These are phyloP conservation scores for Nakazawaea ernobii DNA, from an alignment of 805 yeast genomes.

Conservation along the genomic window DNA sequence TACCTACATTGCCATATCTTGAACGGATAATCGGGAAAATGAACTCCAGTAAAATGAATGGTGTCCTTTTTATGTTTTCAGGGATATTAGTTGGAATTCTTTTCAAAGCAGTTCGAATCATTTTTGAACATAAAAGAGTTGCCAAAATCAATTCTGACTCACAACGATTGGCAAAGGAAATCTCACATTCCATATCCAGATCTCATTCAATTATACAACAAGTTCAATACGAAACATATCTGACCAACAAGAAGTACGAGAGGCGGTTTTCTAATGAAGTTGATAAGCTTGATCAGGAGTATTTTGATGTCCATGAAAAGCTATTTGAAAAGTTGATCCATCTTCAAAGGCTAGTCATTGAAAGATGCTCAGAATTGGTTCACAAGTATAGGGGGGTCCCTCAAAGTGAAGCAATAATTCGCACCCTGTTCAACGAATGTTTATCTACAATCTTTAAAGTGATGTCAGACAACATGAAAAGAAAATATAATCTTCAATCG, in stretches of 20 bases:
- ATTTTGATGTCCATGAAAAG: neutral
- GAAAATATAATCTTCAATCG: neutral
- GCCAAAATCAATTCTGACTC: too few relatives aligned
- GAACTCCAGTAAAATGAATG: too few relatives aligned
- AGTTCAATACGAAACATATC: too few relatives aligned
- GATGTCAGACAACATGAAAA: neutral
- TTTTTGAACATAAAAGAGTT: too few relatives aligned
- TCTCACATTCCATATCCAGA: too few relatives aligned
- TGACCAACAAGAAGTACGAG: constrained; percentile 1
- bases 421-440: neutral
- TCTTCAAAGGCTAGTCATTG: neutral
- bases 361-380: neutral
- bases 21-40: too few relatives aligned
- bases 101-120: too few relatives aligned
- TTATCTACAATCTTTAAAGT: neutral
- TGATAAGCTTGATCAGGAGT: neutral
- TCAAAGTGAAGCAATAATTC: neutral
- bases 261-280: neutral
- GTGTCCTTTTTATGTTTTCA: too few relatives aligned
- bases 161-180: too few relatives aligned
- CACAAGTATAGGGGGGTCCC: neutral
- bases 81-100: too few relatives aligned
- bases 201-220: too few relatives aligned
- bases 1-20: too few relatives aligned
- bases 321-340: neutral